phyloP scores from a whole-genome alignment of 1,139 yeast genomes.

The Yamadazyma trypodendri region DNA sequence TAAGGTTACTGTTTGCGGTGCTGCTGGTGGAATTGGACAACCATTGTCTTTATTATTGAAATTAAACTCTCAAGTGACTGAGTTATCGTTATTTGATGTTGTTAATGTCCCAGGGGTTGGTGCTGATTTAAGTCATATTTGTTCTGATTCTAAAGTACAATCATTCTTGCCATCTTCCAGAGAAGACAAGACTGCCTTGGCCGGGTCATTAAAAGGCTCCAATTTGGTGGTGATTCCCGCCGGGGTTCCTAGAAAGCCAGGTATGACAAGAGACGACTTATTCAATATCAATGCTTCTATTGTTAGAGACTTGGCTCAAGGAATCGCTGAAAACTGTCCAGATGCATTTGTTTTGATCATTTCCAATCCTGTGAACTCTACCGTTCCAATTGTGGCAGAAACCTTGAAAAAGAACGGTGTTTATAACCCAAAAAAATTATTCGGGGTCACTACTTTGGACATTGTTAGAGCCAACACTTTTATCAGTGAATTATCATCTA shows the following conservation, averaged over 20 bases:
- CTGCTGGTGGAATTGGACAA: slow-evolving; percentile 99
- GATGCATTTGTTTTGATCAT: slow-evolving; percentile 85
- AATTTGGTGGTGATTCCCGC: slow-evolving; percentile 96
- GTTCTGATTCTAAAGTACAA: slow-evolving; percentile 80
- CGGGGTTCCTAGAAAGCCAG: slow-evolving; percentile 99
- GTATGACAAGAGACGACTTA: slow-evolving; percentile 97
- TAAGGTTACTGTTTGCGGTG: slow-evolving; percentile 90
- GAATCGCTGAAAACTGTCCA: slow-evolving; percentile 84
- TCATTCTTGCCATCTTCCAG: slow-evolving; percentile 71
- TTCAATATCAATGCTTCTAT: slow-evolving; percentile 97
- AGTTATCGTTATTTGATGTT: slow-evolving; percentile 85
- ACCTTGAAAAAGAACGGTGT: slow-evolving; percentile 83
- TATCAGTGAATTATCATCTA: slow-evolving; percentile 62
- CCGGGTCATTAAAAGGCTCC: slow-evolving; percentile 71
- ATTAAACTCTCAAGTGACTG: slow-evolving; percentile 81
- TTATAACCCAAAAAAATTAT: slow-evolving; percentile 86
- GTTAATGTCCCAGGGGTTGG: slow-evolving; percentile 97
- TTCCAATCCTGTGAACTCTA: slow-evolving; percentile 97
- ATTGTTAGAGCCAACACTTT: slow-evolving; percentile 92
- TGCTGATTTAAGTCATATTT: slow-evolving; percentile 91
- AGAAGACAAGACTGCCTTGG: slow-evolving; percentile 75
- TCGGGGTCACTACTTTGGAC: slow-evolving; percentile 97
- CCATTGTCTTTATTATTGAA: slow-evolving; percentile 90
- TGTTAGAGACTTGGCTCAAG: slow-evolving; percentile 87
- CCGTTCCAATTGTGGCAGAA: slow-evolving; percentile 97